Conservation (phyloP, 2,329 filamentous ascomycete species). For the Teratosphaeria pseudoeucalypti region DNA sequence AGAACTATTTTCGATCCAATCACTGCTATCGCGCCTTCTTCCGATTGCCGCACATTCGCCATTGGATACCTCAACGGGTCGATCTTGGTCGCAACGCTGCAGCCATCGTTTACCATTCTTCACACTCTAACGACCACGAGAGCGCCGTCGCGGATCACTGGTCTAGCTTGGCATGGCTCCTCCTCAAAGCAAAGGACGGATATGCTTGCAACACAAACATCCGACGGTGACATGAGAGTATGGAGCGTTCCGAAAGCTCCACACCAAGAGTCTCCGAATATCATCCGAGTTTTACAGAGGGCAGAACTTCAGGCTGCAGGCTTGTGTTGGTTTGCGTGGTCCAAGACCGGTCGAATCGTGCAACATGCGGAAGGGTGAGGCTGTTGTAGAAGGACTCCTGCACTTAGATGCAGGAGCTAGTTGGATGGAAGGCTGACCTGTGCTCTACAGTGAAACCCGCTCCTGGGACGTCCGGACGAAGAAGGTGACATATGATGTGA, state of each 20-base stretch:
- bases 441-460: conserved; percentile 57
- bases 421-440: not conserved
- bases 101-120: conserved; percentile 85
- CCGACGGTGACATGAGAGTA: conserved; percentile 83
- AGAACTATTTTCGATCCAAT: conserved; percentile 91
- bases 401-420: not conserved
- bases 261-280: conserved; percentile 63
- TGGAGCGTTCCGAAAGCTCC: conserved; percentile 89
- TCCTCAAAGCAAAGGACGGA: conserved; percentile 94
- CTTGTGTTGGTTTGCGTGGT: conserved; percentile 96
- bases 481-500: conserved; percentile 78
- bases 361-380: conserved; percentile 85
- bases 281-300: conserved; percentile 77
- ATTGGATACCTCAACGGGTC: conserved; percentile 98
- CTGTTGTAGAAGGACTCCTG: not conserved
- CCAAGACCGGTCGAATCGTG: conserved; percentile 91
- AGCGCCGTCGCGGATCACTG: conserved; percentile 76
- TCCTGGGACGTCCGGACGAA: conserved; percentile 99
- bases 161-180: conserved; percentile 88
- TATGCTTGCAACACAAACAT: conserved; percentile 89
- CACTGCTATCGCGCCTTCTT: conserved; percentile 79
- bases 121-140: conserved; percentile 82
- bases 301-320: conserved; percentile 63
- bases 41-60: conserved; percentile 88
- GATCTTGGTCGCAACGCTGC: conserved; percentile 76